Evolutionary conservation across 331 rosid genomes (phyloP).

Genomic region (Erythrophleum ivorense): DNA sequence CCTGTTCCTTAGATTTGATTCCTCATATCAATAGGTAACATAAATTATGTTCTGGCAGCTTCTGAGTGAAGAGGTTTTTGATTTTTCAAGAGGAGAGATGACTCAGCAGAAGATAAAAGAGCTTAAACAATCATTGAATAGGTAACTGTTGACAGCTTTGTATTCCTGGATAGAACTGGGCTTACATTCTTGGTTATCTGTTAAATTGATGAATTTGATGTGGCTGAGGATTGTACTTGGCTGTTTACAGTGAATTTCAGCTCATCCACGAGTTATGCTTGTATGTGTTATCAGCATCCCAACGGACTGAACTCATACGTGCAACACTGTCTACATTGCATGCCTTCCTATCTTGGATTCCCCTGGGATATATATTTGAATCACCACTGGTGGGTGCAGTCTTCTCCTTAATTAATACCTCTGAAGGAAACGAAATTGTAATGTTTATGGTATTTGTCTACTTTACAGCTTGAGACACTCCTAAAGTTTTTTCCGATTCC

Average conservation of each 20-base stretch:
- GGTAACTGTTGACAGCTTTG: constrained; percentile 53
- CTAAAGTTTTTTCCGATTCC: constrained; percentile 90
- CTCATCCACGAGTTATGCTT: constrained; percentile 98
- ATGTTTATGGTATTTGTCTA: constrained; percentile 27
- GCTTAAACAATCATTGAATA: constrained; percentile 93
- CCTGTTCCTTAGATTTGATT: constrained; percentile 13
- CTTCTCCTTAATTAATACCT: constrained; percentile 31
- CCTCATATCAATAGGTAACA: constrained; percentile 29
- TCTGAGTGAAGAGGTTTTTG: constrained; percentile 98
- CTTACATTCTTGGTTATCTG: constrained; percentile 21
- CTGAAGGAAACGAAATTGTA: constrained; percentile 25
- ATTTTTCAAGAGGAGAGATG: constrained; percentile 99
- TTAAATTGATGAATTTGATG: constrained; percentile 6
- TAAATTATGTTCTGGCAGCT: constrained; percentile 60
- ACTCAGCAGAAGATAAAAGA: constrained; percentile 96
- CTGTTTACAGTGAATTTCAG: constrained; percentile 89
- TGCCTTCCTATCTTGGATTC: constrained; percentile 99
- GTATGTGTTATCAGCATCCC: constrained; percentile 93
- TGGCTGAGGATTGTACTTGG: constrained; percentile 43
- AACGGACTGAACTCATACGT: constrained; percentile 89
- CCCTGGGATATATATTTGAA: constrained; percentile 95
- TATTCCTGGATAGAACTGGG: not conserved
- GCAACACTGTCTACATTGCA: constrained; percentile 94
- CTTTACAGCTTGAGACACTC: constrained; percentile 87
- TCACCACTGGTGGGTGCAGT: constrained; percentile 78